Evolutionary conservation across 2,329 filamentous ascomycete genomes (phyloP).

Genomic region (Diaporthe amygdali): DNA sequence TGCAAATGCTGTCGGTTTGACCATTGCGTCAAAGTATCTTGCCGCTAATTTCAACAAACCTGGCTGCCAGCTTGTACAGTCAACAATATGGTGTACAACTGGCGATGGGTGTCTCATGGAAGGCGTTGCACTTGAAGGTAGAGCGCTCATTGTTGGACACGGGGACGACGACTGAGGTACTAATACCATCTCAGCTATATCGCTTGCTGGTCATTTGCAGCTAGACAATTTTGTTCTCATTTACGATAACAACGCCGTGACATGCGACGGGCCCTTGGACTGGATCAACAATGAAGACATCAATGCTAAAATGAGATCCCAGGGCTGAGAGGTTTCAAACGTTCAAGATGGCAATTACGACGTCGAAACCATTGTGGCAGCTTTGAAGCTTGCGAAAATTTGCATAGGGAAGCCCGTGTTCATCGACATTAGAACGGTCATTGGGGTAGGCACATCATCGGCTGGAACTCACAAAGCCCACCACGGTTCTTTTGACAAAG

Average conservation of each 20-base stretch:
- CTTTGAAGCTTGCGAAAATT: constrained; percentile 49
- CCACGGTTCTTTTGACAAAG: constrained; percentile 60
- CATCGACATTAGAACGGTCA: constrained; percentile 63
- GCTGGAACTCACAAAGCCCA: constrained; percentile 60
- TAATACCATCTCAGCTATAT: constrained; percentile 43
- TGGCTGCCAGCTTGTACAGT: constrained; percentile 51
- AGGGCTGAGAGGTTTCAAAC: constrained; percentile 61
- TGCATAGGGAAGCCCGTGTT: constrained; percentile 53
- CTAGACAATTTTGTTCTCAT: constrained; percentile 62
- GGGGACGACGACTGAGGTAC: rapidly evolving
- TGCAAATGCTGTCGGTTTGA: constrained; percentile 65
- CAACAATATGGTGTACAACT: constrained; percentile 61
- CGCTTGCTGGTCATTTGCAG: constrained; percentile 59
- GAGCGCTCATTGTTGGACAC: rapidly evolving
- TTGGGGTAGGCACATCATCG: constrained; percentile 55
- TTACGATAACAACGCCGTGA: constrained; percentile 67
- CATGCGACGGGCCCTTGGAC: constrained; percentile 62
- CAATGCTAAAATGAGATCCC: constrained; percentile 62
- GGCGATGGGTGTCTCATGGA: constrained; percentile 65
- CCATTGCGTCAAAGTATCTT: constrained; percentile 62
- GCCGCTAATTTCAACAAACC: constrained; percentile 59
- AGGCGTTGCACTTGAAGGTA: constrained; percentile 57
- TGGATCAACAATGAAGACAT: constrained; percentile 60
- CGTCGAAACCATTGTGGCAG: constrained; percentile 48
- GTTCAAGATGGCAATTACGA: constrained; percentile 58